Base-by-base conservation (phyloP, 2,329 filamentous ascomycete genomes). In the Penicillium hesseltinei region DNA sequence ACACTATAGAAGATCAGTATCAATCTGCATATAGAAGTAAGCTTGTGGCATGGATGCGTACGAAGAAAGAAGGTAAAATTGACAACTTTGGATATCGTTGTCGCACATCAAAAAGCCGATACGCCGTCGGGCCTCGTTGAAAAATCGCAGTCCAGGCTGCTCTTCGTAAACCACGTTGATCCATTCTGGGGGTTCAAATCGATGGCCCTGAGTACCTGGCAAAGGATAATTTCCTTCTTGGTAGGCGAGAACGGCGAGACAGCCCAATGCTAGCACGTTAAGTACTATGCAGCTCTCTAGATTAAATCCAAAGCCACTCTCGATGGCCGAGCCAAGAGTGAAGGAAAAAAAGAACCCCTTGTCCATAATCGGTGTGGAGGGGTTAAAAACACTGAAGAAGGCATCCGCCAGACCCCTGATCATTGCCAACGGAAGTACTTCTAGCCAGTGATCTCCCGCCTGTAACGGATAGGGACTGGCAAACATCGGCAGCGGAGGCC, bases 361-460 rank as follows among this genome's bases (percentile, higher is more conserved):
- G 60, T 84, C 81, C 51, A 84, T 75, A 23, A 82, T 76, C 0
- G 81, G 81, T 17, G 78, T 82, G 29, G 75, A 81, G 0, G 80
- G 79, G 62, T 83, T 81, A 61, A 83, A 83, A 0, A 81, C 80
- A n/a, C 77, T 73, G 64, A 83, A 83, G 58, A 81, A 83, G 0
- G 78, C 78, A 68, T 82, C 79, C 9, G 79, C 77, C n/a, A 84
- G 72, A 0, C 79, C 79, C 59, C 80, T 81, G 53, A 83, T 74
- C 40, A 80, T 75, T 0, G 78, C 75, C 33, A 82, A 66, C 9
- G 79, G 78, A 3, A 83, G 71, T 4, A 70, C 69, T 45, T 80
- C 76, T 35, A 83, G 65, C 80, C 80, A 82, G 36, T 67, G 67
- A 8, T 73, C 68, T 4, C 70, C 72, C 5, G 66, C 68, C 15